These are phyloP conservation scores for Penicillium egyptiacum DNA, from an alignment of 495 filamentous ascomycete genomes.

Conservation along the genomic window DNA sequence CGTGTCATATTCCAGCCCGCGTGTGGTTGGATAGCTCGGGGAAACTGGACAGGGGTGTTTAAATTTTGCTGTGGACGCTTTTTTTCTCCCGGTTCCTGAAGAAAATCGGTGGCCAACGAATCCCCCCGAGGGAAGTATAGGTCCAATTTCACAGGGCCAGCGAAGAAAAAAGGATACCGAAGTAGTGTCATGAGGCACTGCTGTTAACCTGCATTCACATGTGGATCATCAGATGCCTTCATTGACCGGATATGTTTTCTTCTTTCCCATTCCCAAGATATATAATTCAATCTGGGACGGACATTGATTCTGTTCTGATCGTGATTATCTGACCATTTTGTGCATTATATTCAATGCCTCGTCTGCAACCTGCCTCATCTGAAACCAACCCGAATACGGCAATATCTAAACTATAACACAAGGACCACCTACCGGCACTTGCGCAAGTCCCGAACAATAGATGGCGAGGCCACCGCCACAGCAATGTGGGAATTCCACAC, in stretches of 20 bases:
- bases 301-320: conserved; percentile 8
- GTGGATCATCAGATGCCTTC: conserved; percentile 26
- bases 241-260: conserved; percentile 26
- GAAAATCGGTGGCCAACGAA: conserved; percentile 1
- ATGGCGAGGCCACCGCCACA: conserved; percentile 31
- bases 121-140: conserved; percentile 9
- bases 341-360: conserved; percentile 23
- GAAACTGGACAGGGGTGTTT: background rate
- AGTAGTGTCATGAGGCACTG: background rate
- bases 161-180: background rate
- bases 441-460: conserved; percentile 14
- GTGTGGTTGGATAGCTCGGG: conserved; percentile 1
- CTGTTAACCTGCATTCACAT: conserved; percentile 16
- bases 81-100: background rate
- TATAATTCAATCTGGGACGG: conserved; percentile 20
- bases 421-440: conserved; percentile 17
- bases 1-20: conserved; percentile 6
- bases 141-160: background rate
- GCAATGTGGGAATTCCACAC: conserved; percentile 25
- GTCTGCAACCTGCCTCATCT: conserved; percentile 9
- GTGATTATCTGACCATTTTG: conserved; percentile 15
- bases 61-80: background rate
- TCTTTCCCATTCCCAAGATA: conserved; percentile 3
- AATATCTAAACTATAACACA: conserved; percentile 17
- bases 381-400: conserved; percentile 17